Evolutionary conservation across 2,329 filamentous ascomycete genomes (phyloP).

Genomic region (Botrytis cinerea): DNA sequence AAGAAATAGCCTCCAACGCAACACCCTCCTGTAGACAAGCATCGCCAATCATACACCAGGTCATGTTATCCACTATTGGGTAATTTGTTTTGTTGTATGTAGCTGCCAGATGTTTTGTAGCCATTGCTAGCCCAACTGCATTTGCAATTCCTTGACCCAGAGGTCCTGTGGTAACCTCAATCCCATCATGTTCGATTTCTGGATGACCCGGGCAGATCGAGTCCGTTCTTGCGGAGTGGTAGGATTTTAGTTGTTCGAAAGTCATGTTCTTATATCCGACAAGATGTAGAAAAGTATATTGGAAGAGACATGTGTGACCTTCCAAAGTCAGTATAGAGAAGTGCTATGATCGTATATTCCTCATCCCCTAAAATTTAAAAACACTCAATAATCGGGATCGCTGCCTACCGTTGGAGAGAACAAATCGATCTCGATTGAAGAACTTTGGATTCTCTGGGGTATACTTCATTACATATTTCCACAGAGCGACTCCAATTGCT

Average conservation of each 20-base stretch:
- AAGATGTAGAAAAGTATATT: constrained; percentile 50
- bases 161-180: constrained; percentile 55
- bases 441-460: constrained; percentile 44
- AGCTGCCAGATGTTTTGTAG: constrained; percentile 50
- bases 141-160: constrained; percentile 55
- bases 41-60: constrained; percentile 53
- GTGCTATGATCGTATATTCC: too few species aligned
- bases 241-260: constrained; percentile 50
- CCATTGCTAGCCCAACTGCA: constrained; percentile 53
- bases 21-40: constrained; percentile 54
- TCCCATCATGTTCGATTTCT: constrained; percentile 52
- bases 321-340: constrained; percentile 8
- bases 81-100: constrained; percentile 50
- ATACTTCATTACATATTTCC: constrained; percentile 48
- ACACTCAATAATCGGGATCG: neutral
- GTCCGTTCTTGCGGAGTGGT: constrained; percentile 44
- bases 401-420: constrained; percentile 47
- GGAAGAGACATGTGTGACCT: constrained; percentile 50
- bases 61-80: constrained; percentile 48
- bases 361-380: neutral
- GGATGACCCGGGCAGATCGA: constrained; percentile 49
- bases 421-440: constrained; percentile 49
- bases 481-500: constrained; percentile 50
- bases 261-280: constrained; percentile 51
- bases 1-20: constrained; percentile 50